phyloP scores from a whole-genome alignment of 768 basidiomycete genomes.

The Lactifluus piperatus region DNA sequence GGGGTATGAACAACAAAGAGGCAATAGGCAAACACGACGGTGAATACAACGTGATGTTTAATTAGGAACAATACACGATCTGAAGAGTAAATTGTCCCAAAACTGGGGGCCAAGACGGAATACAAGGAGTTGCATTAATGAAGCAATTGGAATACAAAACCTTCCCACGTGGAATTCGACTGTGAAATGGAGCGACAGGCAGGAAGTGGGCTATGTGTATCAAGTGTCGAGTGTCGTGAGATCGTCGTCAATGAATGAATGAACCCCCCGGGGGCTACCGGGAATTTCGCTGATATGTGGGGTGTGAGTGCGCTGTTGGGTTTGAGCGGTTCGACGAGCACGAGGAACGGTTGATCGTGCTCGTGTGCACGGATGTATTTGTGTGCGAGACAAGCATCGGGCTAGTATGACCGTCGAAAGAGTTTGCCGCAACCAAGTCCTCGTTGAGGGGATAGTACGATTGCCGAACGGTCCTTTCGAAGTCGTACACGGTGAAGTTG shows the following conservation, averaged over 20 bases:
- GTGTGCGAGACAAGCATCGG: conserved; percentile 14
- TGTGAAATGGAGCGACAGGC: background rate
- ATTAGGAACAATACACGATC: background rate
- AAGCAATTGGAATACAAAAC: conserved; percentile 3
- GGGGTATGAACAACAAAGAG: background rate
- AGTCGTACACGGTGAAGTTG: conserved; percentile 92
- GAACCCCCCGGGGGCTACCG: background rate
- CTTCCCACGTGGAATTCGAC: background rate
- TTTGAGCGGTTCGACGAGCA: conserved; percentile 1
- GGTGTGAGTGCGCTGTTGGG: background rate
- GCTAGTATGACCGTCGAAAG: background rate
- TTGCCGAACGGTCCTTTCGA: conserved; percentile 55
- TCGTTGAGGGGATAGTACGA: conserved; percentile 89
- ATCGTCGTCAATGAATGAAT: background rate
- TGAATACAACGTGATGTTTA: conserved; percentile 5
- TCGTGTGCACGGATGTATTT: conserved; percentile 14
- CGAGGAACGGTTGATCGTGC: background rate
- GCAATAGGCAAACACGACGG: background rate
- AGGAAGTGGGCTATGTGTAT: background rate
- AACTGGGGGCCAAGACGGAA: background rate
- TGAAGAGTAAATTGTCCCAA: background rate
- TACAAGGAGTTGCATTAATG: conserved; percentile 7
- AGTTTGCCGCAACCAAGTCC: conserved; percentile 31
- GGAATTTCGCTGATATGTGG: conserved; percentile 4
- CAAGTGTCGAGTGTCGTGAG: conserved; percentile 4